A percentile compares a stretch with the other conserved stretches of the same genome.
phyloP scores from a whole-genome alignment of 768 basidiomycete genomes.

The Kwoniella europaea region DNA sequence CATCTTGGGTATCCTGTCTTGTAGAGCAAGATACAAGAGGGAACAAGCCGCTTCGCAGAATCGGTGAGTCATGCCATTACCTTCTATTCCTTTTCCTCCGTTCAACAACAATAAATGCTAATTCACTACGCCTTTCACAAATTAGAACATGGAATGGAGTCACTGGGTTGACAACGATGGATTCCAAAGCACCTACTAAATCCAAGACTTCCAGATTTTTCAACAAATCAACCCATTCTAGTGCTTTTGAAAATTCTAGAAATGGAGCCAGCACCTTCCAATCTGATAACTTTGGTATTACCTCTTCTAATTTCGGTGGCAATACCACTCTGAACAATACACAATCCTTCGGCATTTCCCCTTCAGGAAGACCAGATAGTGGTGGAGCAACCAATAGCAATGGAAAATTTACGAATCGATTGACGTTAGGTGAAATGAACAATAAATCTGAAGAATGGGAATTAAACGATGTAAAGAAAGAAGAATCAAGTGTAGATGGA shows the following conservation, averaged over 20 bases:
- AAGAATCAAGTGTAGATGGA: slow-evolving; percentile 1
- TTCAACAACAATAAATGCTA: too few relatives aligned
- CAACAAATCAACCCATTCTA: slow-evolving; percentile 17
- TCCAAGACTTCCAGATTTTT: slow-evolving; percentile 26
- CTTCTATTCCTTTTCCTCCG: too few relatives aligned
- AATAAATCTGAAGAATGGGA: slow-evolving; percentile 24
- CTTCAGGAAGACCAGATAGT: slow-evolving; percentile 1
- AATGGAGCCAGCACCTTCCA: slow-evolving; percentile 24
- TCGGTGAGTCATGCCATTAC: slow-evolving; percentile 12
- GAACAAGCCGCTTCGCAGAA: slow-evolving; percentile 31
- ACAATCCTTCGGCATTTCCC: slow-evolving; percentile 2
- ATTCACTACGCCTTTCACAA: too few relatives aligned
- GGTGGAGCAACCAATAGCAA: not conserved
- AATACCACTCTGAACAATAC: slow-evolving; percentile 21
- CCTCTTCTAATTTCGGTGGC: slow-evolving; percentile 37
- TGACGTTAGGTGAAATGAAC: slow-evolving; percentile 17
- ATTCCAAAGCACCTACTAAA: slow-evolving; percentile 17
- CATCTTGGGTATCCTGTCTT: slow-evolving; percentile 36
- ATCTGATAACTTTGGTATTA: slow-evolving; percentile 28
- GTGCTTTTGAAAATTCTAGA: slow-evolving; percentile 28
- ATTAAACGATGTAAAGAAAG: slow-evolving; percentile 10
- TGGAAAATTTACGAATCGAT: slow-evolving; percentile 39
- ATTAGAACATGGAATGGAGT: slow-evolving; percentile 42
- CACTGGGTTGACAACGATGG: slow-evolving; percentile 22
- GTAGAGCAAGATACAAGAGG: slow-evolving; percentile 27